Base-by-base conservation (phyloP, 805 yeast species). In the Monosporozyma aerobia region DNA sequence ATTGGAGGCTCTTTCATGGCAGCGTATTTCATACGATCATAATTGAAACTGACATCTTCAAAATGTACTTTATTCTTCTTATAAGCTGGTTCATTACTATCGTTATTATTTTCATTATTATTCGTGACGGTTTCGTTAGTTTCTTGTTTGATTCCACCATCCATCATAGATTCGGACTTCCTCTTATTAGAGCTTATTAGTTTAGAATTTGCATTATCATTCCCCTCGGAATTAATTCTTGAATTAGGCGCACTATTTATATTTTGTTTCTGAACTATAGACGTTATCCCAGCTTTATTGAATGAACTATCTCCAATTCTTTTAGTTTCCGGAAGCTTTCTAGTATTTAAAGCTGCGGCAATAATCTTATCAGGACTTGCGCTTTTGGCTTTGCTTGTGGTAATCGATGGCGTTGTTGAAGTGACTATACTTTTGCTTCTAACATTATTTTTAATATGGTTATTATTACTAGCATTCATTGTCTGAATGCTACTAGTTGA, bases 21-120 rank as follows among this genome's bases (percentile, higher is more conserved):
- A 14, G 32, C n/a, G 13, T 41, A 33, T 22, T 16, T 37, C 22
- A 32, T 25, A 5, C 27, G 19, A 44, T 44, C 32, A 23, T 33
- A 47, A 47, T 16, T 47, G 16, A 19, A 47, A 35, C 27, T 33
- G 1, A 37, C 30, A n/a, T 47, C 49, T 14, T 47, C 49, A 25
- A 49, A 49, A 44, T 49, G 51, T n/a, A 49, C 51, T 33, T 35
- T 49, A 16, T 25, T 35, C 22, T 35, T 49, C 32, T 49, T 49
- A 14, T 16, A 8, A 16, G 33, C 29, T 16, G 51, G 51, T 13
- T 47, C 29, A 16, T 19, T 40, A 22, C 9, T 40, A 22, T 40
- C 44, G 8, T 40, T 11, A 19, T 40, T 19, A 40, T 23, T 41
- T 13, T 41, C 30, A 41, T 41, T 41, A 23, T 47, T 29, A 35